Base-by-base conservation (phyloP, 139 green algal species). In the Chlamydomonas schloesseri region DNA sequence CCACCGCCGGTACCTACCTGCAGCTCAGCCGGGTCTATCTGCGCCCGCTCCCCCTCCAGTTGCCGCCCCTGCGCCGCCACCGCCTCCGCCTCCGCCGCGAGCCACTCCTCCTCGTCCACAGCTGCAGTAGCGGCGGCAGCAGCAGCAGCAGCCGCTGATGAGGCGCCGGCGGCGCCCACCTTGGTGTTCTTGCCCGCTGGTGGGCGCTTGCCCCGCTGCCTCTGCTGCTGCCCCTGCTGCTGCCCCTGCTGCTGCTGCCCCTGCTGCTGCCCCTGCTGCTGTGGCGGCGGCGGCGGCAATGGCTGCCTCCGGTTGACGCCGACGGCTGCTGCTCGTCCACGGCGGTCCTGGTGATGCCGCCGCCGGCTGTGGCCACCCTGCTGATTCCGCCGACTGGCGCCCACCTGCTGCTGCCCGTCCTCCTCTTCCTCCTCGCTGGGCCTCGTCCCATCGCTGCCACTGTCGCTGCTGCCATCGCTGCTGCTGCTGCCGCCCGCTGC, bases 21-120 rank as follows among this genome's bases (percentile, higher is more conserved):
- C 24, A 92, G 72, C n/a, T 78, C 87, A 31, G n/a, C 81, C 15
- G 75, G 36, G 47, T 92, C 64, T 9, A 90, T 73, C 31, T 47
- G n/a, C 1, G 68, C 42, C 26, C 28, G 46, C 82, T 89, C 68
- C 70, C 64, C 47, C 62, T 67, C 70, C 83, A 87, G 65, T 18
- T 73, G 31, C 17, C 62, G 17, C 83, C 88, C 65, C 36, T 83
- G 58, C 37, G 47, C 73, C 64, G 60, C 68, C 62, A 88, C 47
- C 24, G 73, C 83, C 47, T 68, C 55, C 36, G 74, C 74, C 86
- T 86, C 79, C 86, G 88, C 79, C 73, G 80, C n/a, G 34, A 71
- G n/a, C 74, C 67, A 71, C 47, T 85, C 58, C 73, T 77, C 64
- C 29, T 83, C 65, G 42, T 84, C 36, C n/a, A n/a, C n/a, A n/a